Conservation (phyloP, 106 monocot species). For the Allium cepa region DNA sequence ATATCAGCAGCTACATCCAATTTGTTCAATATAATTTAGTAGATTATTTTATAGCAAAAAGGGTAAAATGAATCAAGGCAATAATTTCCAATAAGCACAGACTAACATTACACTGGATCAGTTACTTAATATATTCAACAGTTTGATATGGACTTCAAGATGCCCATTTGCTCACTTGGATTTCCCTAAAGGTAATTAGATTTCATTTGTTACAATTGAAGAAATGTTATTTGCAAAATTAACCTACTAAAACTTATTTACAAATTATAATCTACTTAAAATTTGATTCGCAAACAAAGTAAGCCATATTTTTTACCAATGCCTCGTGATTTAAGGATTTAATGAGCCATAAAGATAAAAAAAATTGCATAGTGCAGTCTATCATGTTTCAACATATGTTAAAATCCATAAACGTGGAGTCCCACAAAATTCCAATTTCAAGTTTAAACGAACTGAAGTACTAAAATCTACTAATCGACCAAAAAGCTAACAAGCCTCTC, state of each 20-base stretch:
- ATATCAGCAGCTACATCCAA: not conserved
- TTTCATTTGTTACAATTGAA: conserved; percentile 1
- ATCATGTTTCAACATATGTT: not conserved
- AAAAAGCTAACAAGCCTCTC: no score
- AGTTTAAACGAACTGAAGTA: no score
- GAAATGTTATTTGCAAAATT: not conserved
- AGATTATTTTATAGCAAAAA: not conserved
- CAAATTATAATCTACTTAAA: not conserved
- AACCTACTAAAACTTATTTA: not conserved
- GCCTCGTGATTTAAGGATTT: not conserved
- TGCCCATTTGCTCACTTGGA: conserved; percentile 3
- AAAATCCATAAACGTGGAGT: not conserved
- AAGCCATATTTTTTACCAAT: not conserved
- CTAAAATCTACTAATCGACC: no score
- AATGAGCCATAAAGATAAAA: not conserved
- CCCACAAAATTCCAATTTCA: no score
- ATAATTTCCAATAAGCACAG: not conserved
- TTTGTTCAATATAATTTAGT: not conserved
- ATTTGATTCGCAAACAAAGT: not conserved
- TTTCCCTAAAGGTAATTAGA: not conserved
- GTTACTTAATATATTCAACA: not conserved
- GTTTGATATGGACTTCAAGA: not conserved
- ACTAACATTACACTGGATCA: not conserved
- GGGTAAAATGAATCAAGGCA: not conserved
- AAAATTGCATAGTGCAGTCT: not conserved